phyloP scores from a whole-genome alignment of 2,329 filamentous ascomycete species.

The Chaetomiaceae sp. region DNA sequence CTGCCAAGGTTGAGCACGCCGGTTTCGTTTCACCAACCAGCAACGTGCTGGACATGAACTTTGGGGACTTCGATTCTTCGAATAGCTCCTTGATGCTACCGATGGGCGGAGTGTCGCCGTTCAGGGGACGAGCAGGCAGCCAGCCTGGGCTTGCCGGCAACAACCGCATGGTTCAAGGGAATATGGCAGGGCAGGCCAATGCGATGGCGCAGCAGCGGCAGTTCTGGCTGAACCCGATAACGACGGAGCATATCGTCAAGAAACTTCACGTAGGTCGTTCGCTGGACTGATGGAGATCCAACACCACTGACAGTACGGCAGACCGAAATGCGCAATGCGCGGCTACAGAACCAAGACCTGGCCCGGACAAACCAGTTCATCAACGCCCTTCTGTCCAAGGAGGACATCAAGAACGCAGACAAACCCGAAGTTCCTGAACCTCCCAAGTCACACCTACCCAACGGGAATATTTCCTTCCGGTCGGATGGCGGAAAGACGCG shows the following conservation, averaged over 20 bases:
- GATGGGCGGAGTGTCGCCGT: slow-evolving; percentile 57
- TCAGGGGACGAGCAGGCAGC: slow-evolving; percentile 65
- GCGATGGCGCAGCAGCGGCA: slow-evolving; percentile 69
- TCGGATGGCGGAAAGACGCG: slow-evolving; percentile 68
- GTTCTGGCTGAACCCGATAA: slow-evolving; percentile 83
- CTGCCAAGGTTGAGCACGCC: slow-evolving; percentile 92
- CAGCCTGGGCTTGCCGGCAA: slow-evolving; percentile 59
- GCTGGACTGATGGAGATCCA: background rate
- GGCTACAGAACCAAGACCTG: slow-evolving; percentile 81
- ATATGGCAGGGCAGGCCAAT: slow-evolving; percentile 48
- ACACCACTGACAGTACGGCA: slow-evolving; percentile 34
- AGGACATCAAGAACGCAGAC: slow-evolving; percentile 56
- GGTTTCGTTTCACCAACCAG: slow-evolving; percentile 71
- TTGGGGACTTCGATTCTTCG: slow-evolving; percentile 83
- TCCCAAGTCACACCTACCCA: slow-evolving; percentile 43
- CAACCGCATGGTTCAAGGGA: slow-evolving; percentile 54
- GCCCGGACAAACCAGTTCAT: slow-evolving; percentile 78
- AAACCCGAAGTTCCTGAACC: slow-evolving; percentile 46
- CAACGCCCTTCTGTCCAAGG: slow-evolving; percentile 68
- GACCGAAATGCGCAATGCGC: slow-evolving; percentile 86
- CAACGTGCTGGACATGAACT: slow-evolving; percentile 82
- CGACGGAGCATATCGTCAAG: slow-evolving; percentile 92
- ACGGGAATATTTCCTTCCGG: slow-evolving; percentile 55
- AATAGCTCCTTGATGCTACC: slow-evolving; percentile 69
- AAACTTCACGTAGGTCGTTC: slow-evolving; percentile 63